Conservation (phyloP, 108 stramenopile genomes). For the Epipyxis sp. region DNA sequence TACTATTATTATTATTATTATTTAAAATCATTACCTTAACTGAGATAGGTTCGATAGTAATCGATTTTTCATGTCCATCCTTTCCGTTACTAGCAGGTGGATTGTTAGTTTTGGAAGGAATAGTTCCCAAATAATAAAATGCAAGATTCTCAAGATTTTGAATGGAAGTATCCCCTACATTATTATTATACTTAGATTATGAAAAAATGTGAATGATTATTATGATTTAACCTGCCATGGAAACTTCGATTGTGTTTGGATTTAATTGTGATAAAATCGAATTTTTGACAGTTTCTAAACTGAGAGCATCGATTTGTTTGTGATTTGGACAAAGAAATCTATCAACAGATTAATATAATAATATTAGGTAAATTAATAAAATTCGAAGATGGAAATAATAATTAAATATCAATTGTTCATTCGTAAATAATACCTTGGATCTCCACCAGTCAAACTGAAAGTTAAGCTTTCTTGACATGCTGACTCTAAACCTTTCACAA, state of each 20-base stretch:
- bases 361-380: too few species aligned
- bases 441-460: constrained; percentile 38
- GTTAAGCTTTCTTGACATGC: constrained; percentile 41
- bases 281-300: constrained; percentile 74
- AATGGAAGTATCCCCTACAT: constrained; percentile 89
- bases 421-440: too few species aligned
- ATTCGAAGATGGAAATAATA: too few species aligned
- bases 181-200: too few species aligned
- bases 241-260: constrained; percentile 80
- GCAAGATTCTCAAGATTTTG: constrained; percentile 81
- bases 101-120: constrained; percentile 53
- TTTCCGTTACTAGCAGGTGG: not conserved
- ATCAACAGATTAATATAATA: too few species aligned
- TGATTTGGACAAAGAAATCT: constrained; percentile 81
- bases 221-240: too few species aligned
- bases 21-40: too few species aligned
- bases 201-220: too few species aligned
- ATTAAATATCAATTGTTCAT: too few species aligned
- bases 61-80: too few species aligned
- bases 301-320: constrained; percentile 72
- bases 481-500: constrained; percentile 45
- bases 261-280: constrained; percentile 84
- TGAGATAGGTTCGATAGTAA: too few species aligned
- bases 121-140: constrained; percentile 85
- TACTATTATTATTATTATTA: too few species aligned